Conservation (phyloP, 768 basidiomycete species). For the Lentinula aciculospora region DNA sequence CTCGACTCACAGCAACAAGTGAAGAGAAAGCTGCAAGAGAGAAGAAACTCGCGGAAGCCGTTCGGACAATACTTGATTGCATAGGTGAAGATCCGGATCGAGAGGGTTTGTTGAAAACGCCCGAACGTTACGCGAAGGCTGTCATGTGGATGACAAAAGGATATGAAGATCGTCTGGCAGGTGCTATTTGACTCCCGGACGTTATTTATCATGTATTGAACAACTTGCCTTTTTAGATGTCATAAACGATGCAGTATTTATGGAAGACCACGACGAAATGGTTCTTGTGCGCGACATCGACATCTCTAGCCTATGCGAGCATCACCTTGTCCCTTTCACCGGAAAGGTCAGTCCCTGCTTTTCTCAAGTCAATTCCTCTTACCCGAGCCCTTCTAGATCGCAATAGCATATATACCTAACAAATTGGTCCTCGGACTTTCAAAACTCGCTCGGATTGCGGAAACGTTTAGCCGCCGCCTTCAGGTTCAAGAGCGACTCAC, state of each 20-base stretch:
- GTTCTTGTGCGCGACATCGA: constrained; percentile 97
- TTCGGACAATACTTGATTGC: constrained; percentile 91
- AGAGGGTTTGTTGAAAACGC: constrained; percentile 88
- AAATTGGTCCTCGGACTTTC: constrained; percentile 91
- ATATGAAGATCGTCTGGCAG: constrained; percentile 91
- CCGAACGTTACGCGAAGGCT: constrained; percentile 94
- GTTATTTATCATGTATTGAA: constrained; percentile 9
- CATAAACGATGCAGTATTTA: constrained; percentile 97
- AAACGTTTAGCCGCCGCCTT: constrained; percentile 91
- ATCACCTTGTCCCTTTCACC: constrained; percentile 96
- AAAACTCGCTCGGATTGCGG: constrained; percentile 94
- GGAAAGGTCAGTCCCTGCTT: constrained; percentile 66
- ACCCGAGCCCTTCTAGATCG: constrained; percentile 53
- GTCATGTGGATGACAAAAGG: constrained; percentile 99
- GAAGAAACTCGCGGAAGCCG: constrained; percentile 72
- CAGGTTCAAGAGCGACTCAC: constrained; percentile 98
- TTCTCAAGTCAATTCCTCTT: constrained; percentile 6
- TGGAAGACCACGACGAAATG: constrained; percentile 99
- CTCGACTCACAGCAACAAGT: constrained; percentile 75
- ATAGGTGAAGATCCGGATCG: constrained; percentile 98
- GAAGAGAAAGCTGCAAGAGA: constrained; percentile 69
- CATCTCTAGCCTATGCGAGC: constrained; percentile 95
- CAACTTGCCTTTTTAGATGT: constrained; percentile 56
- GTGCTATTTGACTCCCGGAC: constrained; percentile 33
- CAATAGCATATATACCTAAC: constrained; percentile 97